Base-by-base conservation (phyloP, 352 stramenopile genomes). In the Globisporangium parvum region DNA sequence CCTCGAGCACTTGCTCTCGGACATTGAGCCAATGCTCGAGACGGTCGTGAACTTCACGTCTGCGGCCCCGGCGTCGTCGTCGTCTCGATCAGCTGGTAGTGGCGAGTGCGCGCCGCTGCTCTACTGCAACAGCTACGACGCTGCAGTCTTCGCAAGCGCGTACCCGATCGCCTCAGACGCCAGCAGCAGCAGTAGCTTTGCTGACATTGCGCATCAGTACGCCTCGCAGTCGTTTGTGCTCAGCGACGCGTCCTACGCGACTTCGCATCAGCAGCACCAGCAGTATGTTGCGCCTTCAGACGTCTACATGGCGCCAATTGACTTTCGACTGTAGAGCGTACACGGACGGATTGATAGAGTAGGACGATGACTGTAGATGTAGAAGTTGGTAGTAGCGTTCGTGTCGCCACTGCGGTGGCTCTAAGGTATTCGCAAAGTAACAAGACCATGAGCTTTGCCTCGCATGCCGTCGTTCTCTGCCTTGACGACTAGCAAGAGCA, bases 11-110 rank as follows among this genome's bases (percentile, higher is more conserved):
- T 52, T 80, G 42, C 66, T 83, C 21, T 62, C 65, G 17, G 72
- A 82, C 45, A 79, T 82, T 37, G 72, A 82, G 42, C 71, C 66
- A 3, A 64, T 83, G 59, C 49, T 82, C 42, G 72, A 82, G 47
- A 65, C 77, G 51, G 70, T 82, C 26, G 72, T 69, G 12, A 70
- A 72, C 60, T 82, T 82, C 49, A 69, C 72, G 45, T 58, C 57
- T 1, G 33, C 51, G 31, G 46, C 57, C 2, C 49, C 14, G 3
- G 28, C 40, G 20, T 21, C 53, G 3, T 39, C 40, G 20, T 21
- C 53, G 20, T 56, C 45, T 49, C n/a, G 26, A 4, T 20, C 55
- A 26, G 31, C 31, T 10, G 12, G 31, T 8, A 37, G 31, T 37
- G 31, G 31, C 31, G 31, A 37, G 31, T 37, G 31, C 31, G 31